phyloP scores from a whole-genome alignment of 345 rosid genomes.

The Citrus reticulata region DNA sequence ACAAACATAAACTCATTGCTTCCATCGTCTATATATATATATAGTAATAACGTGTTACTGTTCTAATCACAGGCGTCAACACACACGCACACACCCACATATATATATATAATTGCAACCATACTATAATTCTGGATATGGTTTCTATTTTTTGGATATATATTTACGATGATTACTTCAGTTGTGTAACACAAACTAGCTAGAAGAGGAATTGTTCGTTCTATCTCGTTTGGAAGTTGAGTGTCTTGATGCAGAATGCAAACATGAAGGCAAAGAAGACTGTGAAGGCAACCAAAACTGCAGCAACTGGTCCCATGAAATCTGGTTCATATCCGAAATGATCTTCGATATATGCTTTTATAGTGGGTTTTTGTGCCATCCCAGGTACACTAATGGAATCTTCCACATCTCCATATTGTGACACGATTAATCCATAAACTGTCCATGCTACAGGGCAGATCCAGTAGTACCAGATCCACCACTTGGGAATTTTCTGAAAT shows the following conservation, averaged over 20 bases:
- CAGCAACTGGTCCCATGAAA: constrained; percentile 68
- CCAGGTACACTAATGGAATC: constrained; percentile 42
- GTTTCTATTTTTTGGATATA: neutral
- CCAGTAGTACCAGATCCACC: constrained; percentile 98
- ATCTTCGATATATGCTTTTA: constrained; percentile 45
- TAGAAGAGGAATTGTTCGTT: neutral
- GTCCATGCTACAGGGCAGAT: constrained; percentile 90
- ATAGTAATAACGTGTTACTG: no score
- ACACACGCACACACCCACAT: no score
- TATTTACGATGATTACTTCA: neutral
- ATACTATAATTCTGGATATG: neutral
- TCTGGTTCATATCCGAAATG: constrained; percentile 54
- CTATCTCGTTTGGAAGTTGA: constrained; percentile 79
- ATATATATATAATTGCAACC: neutral
- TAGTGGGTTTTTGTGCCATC: constrained; percentile 12
- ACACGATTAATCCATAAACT: constrained; percentile 56
- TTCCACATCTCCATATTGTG: constrained; percentile 69
- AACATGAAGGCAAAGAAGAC: constrained; percentile 66
- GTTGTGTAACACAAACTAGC: neutral
- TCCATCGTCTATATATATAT: no score
- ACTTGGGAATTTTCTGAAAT: constrained; percentile 66
- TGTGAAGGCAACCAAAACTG: constrained; percentile 54
- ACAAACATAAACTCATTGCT: no score
- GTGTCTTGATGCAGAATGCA: constrained; percentile 65
- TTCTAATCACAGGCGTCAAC: no score